Evolutionary conservation across 345 rosid species (phyloP).

Genomic region (Streptanthus diversifolius): DNA sequence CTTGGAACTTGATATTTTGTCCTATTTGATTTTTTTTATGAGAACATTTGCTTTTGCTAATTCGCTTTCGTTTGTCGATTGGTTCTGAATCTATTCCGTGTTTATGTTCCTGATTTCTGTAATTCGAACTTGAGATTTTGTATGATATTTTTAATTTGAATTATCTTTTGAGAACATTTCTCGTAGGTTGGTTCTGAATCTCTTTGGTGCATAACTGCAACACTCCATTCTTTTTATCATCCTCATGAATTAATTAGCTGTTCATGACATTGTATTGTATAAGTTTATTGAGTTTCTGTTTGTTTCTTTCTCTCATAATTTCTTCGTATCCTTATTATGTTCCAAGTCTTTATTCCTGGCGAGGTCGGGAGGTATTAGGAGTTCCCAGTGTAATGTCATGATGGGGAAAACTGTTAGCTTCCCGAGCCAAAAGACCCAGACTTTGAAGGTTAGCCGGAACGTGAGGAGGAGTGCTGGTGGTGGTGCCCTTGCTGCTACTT

Average conservation of each 20-base stretch:
- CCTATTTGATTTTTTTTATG: neutral
- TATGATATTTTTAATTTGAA: neutral
- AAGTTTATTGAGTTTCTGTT: neutral
- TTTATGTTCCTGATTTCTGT: neutral
- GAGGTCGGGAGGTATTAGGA: constrained; percentile 43
- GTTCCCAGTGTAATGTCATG: constrained; percentile 65
- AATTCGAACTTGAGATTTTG: neutral
- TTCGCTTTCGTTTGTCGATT: neutral
- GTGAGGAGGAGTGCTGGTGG: constrained; percentile 43
- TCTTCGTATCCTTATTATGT: neutral
- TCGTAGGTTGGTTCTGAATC: neutral
- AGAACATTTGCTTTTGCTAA: neutral
- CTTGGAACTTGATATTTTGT: neutral
- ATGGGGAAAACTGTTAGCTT: constrained; percentile 50
- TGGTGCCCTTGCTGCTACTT: constrained; percentile 58
- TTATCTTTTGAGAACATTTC: neutral
- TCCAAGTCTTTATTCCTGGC: constrained; percentile 53
- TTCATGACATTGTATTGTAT: neutral
- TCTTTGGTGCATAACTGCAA: neutral
- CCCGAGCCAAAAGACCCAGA: constrained; percentile 46
- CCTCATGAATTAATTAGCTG: neutral
- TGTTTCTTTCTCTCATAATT: neutral
- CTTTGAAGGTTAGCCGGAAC: constrained; percentile 34
- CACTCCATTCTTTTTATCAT: neutral
- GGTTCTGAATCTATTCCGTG: neutral